These are phyloP conservation scores for Debaryomyces prosopidis DNA, from an alignment of 805 yeast genomes.

Conservation along the genomic window DNA sequence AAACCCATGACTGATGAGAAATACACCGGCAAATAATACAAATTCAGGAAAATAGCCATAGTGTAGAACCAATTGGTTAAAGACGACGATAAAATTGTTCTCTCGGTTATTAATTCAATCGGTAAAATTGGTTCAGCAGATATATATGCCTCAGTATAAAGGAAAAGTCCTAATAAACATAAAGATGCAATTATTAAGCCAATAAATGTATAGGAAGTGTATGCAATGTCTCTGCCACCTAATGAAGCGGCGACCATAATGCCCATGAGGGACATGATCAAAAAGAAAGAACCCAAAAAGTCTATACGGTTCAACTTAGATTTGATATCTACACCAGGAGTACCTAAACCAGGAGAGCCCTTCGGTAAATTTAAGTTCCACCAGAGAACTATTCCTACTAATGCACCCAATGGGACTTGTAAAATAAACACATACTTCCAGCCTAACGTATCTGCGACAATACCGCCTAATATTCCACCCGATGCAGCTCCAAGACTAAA, in stretches of 20 bases:
- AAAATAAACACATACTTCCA: constrained; percentile 47
- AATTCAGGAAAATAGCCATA: constrained; percentile 62
- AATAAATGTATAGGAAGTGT: constrained; percentile 44
- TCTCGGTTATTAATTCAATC: constrained; percentile 51
- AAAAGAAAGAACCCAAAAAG: constrained; percentile 59
- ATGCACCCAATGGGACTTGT: constrained; percentile 43
- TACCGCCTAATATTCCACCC: constrained; percentile 51
- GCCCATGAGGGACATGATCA: constrained; percentile 58
- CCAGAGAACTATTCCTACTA: constrained; percentile 40
- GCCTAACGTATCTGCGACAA: constrained; percentile 54
- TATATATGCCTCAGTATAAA: constrained; percentile 48
- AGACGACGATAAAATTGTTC: constrained; percentile 66
- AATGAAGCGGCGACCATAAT: constrained; percentile 66
- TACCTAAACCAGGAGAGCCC: constrained; percentile 58
- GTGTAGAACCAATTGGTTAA: constrained; percentile 70
- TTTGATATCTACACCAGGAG: constrained; percentile 44
- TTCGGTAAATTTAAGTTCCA: constrained; percentile 47
- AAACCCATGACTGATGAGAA: constrained; percentile 54
- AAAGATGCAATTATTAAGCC: constrained; percentile 33
- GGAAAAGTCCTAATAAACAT: constrained; percentile 42
- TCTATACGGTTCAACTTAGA: constrained; percentile 61
- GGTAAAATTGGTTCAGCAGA: constrained; percentile 72
- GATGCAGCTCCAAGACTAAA: constrained; percentile 68
- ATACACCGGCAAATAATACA: constrained; percentile 73
- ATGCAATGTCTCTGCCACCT: constrained; percentile 58